Conservation (phyloP, 2,329 filamentous ascomycete species). For the Nothophoma quercina region DNA sequence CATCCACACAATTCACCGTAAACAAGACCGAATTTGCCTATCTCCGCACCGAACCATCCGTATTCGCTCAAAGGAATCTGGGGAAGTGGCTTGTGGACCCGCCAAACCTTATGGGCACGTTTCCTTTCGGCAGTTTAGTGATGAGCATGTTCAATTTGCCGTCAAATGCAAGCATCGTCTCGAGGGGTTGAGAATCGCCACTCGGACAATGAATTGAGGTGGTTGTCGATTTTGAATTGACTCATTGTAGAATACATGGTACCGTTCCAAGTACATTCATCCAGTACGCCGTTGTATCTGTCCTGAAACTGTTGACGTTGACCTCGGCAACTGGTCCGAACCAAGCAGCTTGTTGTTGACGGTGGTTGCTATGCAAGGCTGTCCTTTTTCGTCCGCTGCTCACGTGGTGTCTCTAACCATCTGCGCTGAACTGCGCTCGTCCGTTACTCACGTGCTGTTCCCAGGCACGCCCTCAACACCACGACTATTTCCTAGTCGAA, state of each 20-base stretch:
- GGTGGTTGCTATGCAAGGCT: constrained; percentile 3
- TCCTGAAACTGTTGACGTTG: constrained; percentile 8
- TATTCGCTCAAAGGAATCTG: constrained; percentile 10
- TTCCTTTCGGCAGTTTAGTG: background rate
- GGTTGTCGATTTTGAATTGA: background rate
- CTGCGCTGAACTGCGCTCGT: background rate
- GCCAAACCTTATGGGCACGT: constrained; percentile 5
- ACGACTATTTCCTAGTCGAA: constrained; percentile 44
- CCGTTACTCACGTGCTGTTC: no score
- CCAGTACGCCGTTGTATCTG: constrained; percentile 9
- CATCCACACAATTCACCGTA: constrained; percentile 3
- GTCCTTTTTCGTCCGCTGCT: constrained; percentile 1
- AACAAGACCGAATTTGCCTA: constrained; percentile 8
- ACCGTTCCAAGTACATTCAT: background rate
- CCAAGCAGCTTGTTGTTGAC: constrained; percentile 5
- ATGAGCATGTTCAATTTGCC: background rate
- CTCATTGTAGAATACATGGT: background rate
- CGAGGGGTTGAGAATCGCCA: constrained; percentile 1
- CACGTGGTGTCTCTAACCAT: background rate
- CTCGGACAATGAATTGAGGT: background rate
- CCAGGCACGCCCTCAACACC: background rate
- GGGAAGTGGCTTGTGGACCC: constrained; percentile 18
- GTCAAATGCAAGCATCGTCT: background rate
- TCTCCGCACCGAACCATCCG: constrained; percentile 15
- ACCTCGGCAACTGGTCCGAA: background rate